Evolutionary conservation across 306 rosid species (phyloP).

Genomic region (Alnus glutinosa): DNA sequence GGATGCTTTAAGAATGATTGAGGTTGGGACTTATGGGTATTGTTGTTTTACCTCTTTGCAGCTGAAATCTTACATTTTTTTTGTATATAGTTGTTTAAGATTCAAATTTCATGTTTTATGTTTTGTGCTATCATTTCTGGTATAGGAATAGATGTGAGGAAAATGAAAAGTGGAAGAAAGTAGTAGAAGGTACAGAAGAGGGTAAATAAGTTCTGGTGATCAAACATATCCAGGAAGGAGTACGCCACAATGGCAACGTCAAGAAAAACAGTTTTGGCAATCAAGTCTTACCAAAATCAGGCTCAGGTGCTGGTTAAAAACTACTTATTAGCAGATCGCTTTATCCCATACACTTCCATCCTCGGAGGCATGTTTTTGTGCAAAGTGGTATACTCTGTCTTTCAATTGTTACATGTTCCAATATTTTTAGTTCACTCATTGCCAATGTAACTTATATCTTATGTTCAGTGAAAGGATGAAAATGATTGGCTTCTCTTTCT

Average conservation of each 20-base stretch:
- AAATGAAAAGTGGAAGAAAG: slow-evolving; percentile 28
- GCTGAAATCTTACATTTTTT: no score
- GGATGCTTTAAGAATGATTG: neutral
- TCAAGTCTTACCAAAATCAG: slow-evolving; percentile 59
- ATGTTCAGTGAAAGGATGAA: neutral
- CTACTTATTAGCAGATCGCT: slow-evolving; percentile 50
- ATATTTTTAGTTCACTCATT: neutral
- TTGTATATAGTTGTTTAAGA: neutral
- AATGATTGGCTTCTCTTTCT: neutral
- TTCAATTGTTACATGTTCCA: neutral
- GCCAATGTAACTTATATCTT: neutral
- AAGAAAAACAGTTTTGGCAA: slow-evolving; percentile 37
- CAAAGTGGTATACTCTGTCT: slow-evolving; percentile 44
- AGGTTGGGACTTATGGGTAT: neutral
- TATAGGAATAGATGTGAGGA: slow-evolving; percentile 6
- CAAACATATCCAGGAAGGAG: slow-evolving; percentile 22
- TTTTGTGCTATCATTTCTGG: neutral
- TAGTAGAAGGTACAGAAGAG: slow-evolving; percentile 22
- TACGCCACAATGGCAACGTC: slow-evolving; percentile 30
- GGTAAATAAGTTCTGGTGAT: slow-evolving; percentile 5
- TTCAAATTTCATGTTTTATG: neutral
- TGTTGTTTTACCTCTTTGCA: neutral
- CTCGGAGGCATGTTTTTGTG: slow-evolving; percentile 53
- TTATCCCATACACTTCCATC: slow-evolving; percentile 47
- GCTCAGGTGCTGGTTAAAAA: slow-evolving; percentile 39